Conservation (phyloP, 2,329 filamentous ascomycete genomes). For the Cryphonectria japonica region DNA sequence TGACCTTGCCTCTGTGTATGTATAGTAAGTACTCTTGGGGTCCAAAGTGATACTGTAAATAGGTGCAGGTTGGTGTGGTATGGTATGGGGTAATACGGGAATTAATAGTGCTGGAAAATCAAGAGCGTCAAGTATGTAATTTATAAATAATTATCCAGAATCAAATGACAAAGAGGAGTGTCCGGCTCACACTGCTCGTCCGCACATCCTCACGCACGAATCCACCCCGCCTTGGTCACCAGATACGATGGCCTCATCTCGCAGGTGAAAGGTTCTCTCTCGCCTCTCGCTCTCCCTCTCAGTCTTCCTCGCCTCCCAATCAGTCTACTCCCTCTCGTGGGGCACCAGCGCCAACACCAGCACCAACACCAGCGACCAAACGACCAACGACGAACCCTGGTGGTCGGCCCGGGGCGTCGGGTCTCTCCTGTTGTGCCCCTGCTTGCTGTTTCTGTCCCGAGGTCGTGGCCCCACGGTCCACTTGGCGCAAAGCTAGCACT, state of each 20-base stretch:
- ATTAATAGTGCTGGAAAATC: neutral
- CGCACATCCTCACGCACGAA: neutral
- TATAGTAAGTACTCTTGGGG: neutral
- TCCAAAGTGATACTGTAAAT: neutral
- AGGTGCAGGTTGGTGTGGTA: neutral
- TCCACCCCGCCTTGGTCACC: neutral
- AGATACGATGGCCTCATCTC: neutral
- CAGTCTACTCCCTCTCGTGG: neutral
- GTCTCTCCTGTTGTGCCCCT: neutral
- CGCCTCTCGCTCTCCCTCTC: too few species aligned
- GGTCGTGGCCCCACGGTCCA: slow-evolving; percentile 13
- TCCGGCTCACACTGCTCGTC: neutral
- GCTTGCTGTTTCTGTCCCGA: neutral
- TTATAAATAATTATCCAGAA: neutral
- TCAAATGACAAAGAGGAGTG: neutral
- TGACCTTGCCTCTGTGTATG: neutral
- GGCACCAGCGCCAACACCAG: neutral
- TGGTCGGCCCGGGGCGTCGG: neutral
- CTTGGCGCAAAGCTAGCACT: slow-evolving; percentile 1
- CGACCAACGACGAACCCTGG: neutral
- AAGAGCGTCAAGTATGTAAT: neutral
- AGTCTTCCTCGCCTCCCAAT: neutral
- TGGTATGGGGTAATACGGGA: neutral
- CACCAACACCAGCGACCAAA: neutral
- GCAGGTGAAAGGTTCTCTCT: neutral